These are phyloP conservation scores for Acorus calamus DNA, from an alignment of 106 monocot genomes.

Conservation along the genomic window DNA sequence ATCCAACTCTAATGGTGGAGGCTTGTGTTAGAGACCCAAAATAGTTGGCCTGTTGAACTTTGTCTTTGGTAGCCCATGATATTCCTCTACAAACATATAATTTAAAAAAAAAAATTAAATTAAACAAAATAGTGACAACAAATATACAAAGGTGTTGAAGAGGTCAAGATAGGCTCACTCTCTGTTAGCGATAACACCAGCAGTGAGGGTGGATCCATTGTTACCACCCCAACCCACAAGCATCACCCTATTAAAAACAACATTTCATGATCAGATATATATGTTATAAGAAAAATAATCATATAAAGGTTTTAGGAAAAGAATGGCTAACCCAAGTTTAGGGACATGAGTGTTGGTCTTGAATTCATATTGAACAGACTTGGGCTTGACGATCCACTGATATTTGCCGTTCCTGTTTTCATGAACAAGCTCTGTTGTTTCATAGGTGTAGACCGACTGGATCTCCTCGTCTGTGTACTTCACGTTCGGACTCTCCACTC, in stretches of 20 bases:
- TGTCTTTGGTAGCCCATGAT: conserved; percentile 96
- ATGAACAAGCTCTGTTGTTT: conserved; percentile 86
- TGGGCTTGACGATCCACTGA: conserved; percentile 85
- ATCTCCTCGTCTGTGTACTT: conserved; percentile 61
- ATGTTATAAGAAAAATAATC: neutral
- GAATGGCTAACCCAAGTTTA: conserved; percentile 61
- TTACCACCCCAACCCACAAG: conserved; percentile 99
- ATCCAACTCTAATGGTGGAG: conserved; percentile 78
- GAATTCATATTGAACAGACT: conserved; percentile 72
- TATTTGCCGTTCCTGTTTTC: conserved; percentile 63
- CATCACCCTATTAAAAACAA: conserved; percentile 44
- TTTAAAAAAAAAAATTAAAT: neutral
- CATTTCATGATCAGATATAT: too few relatives aligned
- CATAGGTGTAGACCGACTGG: conserved; percentile 73
- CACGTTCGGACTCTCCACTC: conserved; percentile 90
- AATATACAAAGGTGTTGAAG: neutral
- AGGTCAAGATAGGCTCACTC: conserved; percentile 35
- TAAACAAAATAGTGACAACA: neutral
- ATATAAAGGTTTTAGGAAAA: neutral
- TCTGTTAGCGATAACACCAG: conserved; percentile 85
- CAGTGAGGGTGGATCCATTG: conserved; percentile 91
- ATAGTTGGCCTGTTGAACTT: conserved; percentile 88
- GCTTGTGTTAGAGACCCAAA: conserved; percentile 92
- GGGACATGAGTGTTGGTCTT: conserved; percentile 71
- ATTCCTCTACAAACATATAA: conserved; percentile 42